A percentile compares a stretch with the other conserved stretches of the same genome.
These are phyloP conservation scores for Porcisia deanei DNA, from an alignment of 208 protist species.

Conservation along the genomic window DNA sequence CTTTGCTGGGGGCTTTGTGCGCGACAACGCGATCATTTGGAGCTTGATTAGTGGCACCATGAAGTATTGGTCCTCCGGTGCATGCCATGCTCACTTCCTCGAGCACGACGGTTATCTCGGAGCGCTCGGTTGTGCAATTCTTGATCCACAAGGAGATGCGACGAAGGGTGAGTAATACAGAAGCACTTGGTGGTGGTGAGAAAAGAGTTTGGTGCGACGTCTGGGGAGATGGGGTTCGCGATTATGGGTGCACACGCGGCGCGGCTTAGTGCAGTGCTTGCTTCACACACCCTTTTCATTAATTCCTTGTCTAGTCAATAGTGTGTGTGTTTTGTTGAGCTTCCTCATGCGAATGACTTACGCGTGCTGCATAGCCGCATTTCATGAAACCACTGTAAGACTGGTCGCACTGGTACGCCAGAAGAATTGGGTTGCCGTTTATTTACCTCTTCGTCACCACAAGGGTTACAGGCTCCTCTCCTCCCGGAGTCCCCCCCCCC, in stretches of 20 bases:
- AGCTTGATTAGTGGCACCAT: conserved; percentile 89
- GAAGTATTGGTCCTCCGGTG: conserved; percentile 94
- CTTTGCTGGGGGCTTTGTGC: conserved; percentile 95
- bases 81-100: conserved; percentile 93
- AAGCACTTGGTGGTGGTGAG: not conserved
- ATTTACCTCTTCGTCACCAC: not conserved
- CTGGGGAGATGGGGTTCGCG: not conserved
- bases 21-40: conserved; percentile 92
- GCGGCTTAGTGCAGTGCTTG: not conserved
- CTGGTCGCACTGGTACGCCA: not conserved
- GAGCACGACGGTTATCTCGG: conserved; percentile 97
- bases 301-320: not conserved
- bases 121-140: conserved; percentile 84
- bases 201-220: not conserved
- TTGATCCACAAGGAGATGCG: conserved; percentile 15
- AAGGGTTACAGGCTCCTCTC: no score
- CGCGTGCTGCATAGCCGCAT: not conserved
- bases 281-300: not conserved
- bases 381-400: not conserved
- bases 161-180: not conserved
- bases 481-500: no score
- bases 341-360: no score
- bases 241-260: not conserved
- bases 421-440: not conserved
- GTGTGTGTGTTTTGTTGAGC: not conserved